phyloP scores from a whole-genome alignment of 148 eudicot species.

The Fagopyrum tataricum region DNA sequence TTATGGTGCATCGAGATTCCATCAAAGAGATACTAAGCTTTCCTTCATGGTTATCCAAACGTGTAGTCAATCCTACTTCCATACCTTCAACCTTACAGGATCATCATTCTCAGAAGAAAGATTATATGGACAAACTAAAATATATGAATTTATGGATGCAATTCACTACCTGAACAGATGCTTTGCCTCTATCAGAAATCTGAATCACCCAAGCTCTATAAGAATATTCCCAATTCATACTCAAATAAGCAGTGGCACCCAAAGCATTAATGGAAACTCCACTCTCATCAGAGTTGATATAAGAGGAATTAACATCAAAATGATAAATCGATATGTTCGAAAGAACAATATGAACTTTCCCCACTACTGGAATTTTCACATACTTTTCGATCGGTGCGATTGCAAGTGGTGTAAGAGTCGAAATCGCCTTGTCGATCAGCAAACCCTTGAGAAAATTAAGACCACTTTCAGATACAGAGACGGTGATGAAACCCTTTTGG shows the following conservation, averaged over 20 bases:
- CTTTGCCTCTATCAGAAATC: constrained; percentile 69
- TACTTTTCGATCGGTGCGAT: constrained; percentile 45
- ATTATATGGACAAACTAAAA: not conserved
- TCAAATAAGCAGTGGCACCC: constrained; percentile 61
- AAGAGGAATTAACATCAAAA: constrained; percentile 48
- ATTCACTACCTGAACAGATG: constrained; percentile 61
- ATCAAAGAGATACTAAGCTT: constrained; percentile 45
- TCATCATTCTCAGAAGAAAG: constrained; percentile 15
- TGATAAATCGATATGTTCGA: constrained; percentile 51
- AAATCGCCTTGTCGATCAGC: constrained; percentile 51
- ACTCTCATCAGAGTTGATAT: constrained; percentile 37
- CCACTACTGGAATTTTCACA: constrained; percentile 53
- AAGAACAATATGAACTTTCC: constrained; percentile 49
- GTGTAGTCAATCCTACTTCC: constrained; percentile 53
- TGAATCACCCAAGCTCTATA: constrained; percentile 64
- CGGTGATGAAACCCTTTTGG: constrained; percentile 48
- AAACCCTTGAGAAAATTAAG: constrained; percentile 67
- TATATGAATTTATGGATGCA: not conserved
- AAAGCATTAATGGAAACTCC: constrained; percentile 50
- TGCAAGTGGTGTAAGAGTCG: constrained; percentile 68
- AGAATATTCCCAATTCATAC: constrained; percentile 73
- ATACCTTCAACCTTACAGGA: constrained; percentile 73
- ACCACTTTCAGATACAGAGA: constrained; percentile 71
- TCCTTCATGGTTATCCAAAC: constrained; percentile 54
- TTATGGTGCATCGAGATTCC: constrained; percentile 68